Conservation (phyloP, 768 basidiomycete species). For the Tubosaeta sp. region DNA sequence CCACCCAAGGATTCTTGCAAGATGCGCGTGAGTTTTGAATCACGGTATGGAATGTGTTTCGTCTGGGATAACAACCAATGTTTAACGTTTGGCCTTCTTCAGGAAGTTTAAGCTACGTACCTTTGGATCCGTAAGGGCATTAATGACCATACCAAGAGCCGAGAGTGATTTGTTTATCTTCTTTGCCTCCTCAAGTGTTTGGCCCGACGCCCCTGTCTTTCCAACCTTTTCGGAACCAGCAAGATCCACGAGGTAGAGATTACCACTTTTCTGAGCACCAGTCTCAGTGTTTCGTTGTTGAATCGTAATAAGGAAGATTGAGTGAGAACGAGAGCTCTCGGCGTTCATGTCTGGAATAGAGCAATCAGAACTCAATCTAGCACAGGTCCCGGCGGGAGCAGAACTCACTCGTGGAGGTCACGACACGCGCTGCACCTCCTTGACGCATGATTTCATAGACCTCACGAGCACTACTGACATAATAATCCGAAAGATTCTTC, state of each 20-base stretch:
- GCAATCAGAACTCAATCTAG: constrained; percentile 1
- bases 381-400: not conserved
- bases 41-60: constrained; percentile 96
- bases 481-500: constrained; percentile 95
- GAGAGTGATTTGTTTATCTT: constrained; percentile 99
- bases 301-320: constrained; percentile 97
- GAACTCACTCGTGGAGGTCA: constrained; percentile 86
- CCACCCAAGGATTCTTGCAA: constrained; percentile 98
- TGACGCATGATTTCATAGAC: constrained; percentile 99
- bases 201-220: constrained; percentile 98
- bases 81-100: not conserved
- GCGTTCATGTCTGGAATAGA: constrained; percentile 89
- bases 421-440: constrained; percentile 85
- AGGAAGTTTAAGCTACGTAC: constrained; percentile 37
- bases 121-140: constrained; percentile 94
- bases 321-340: constrained; percentile 97
- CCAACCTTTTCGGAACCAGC: constrained; percentile 99
- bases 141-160: constrained; percentile 99
- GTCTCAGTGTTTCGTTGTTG: constrained; percentile 95
- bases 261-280: constrained; percentile 94
- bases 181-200: constrained; percentile 98
- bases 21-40: constrained; percentile 98
- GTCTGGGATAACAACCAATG: constrained; percentile 47
- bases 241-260: constrained; percentile 95
- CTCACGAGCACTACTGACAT: constrained; percentile 91